Evolutionary conservation across 176 grass and related monocot genomes (phyloP).

Genomic region (Tillandsia fasciculata): DNA sequence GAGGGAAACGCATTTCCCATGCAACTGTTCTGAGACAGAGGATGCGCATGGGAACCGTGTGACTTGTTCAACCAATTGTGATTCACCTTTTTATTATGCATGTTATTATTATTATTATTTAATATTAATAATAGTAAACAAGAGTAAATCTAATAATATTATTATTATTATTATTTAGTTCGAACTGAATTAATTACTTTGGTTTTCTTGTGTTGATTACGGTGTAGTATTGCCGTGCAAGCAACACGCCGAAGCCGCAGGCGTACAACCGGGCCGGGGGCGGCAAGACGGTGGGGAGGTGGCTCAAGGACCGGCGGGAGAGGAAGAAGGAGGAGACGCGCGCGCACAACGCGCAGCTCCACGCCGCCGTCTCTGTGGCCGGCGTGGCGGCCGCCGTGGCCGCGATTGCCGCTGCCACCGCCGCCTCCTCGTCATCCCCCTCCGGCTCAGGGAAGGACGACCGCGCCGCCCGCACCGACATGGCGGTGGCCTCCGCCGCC

Average conservation of each 20-base stretch:
- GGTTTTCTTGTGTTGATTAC: too few species aligned
- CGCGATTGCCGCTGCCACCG: slow-evolving; percentile 57
- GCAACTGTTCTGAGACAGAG: too few species aligned
- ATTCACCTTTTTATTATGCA: too few species aligned
- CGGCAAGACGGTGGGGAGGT: slow-evolving; percentile 86
- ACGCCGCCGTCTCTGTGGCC: slow-evolving; percentile 66
- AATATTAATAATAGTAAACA: too few species aligned
- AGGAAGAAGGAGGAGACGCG: slow-evolving; percentile 73
- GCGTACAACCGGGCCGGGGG: slow-evolving; percentile 36
- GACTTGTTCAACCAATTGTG: too few species aligned
- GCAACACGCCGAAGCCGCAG: slow-evolving; percentile 56
- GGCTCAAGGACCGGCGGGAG: slow-evolving; percentile 84
- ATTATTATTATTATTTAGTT: not conserved
- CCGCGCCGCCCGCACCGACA: slow-evolving; percentile 54
- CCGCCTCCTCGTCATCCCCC: slow-evolving; percentile 31
- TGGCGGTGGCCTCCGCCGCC: slow-evolving; percentile 73
- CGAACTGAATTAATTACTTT: too few species aligned
- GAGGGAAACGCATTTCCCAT: too few species aligned
- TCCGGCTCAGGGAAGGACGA: slow-evolving; percentile 48
- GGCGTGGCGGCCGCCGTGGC: slow-evolving; percentile 76
- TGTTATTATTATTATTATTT: too few species aligned
- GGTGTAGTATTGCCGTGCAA: slow-evolving; percentile 49
- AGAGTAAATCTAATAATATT: not conserved
- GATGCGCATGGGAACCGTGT: too few species aligned
- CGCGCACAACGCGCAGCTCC: slow-evolving; percentile 84